phyloP scores from a whole-genome alignment of 306 rosid genomes.

The Senna tora region DNA sequence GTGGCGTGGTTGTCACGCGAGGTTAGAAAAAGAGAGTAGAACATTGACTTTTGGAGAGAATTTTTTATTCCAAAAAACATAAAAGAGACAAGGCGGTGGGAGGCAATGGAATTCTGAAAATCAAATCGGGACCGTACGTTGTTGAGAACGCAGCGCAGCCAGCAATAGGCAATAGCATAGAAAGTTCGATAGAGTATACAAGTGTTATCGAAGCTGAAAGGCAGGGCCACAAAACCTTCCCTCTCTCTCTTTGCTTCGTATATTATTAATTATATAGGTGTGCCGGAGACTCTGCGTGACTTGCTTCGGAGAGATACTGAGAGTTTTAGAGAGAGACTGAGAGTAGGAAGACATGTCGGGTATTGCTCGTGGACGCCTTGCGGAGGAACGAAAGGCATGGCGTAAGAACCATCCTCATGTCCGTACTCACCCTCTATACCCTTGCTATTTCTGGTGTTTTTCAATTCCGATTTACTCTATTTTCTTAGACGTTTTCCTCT shows the following conservation, averaged over 20 bases:
- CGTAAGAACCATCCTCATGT: slow-evolving; percentile 96
- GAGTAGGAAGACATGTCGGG: slow-evolving; percentile 59
- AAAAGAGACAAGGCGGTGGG: slow-evolving; percentile 1
- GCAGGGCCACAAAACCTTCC: background rate
- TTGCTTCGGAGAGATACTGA: slow-evolving; percentile 3
- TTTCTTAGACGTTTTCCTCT: background rate
- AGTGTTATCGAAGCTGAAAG: background rate
- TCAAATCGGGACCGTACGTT: slow-evolving; percentile 34
- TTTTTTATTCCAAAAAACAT: background rate
- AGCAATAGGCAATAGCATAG: background rate
- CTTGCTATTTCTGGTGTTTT: background rate
- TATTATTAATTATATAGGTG: background rate
- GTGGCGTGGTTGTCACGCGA: slow-evolving; percentile 46
- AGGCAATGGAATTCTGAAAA: background rate
- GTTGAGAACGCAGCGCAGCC: background rate
- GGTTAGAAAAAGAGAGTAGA: background rate
- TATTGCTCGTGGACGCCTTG: slow-evolving; percentile 92
- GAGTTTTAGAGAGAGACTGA: slow-evolving; percentile 2
- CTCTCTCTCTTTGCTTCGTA: background rate
- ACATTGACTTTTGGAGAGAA: background rate
- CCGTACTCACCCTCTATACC: slow-evolving; percentile 32
- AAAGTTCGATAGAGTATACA: background rate
- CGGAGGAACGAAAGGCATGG: slow-evolving; percentile 96
- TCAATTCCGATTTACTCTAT: background rate
- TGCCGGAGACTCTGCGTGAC: slow-evolving; percentile 20